Evolutionary conservation across 768 basidiomycete species (phyloP), one percentile per base, ranked within the genome.

Genomic region (Mycena vulgaris): DNA sequence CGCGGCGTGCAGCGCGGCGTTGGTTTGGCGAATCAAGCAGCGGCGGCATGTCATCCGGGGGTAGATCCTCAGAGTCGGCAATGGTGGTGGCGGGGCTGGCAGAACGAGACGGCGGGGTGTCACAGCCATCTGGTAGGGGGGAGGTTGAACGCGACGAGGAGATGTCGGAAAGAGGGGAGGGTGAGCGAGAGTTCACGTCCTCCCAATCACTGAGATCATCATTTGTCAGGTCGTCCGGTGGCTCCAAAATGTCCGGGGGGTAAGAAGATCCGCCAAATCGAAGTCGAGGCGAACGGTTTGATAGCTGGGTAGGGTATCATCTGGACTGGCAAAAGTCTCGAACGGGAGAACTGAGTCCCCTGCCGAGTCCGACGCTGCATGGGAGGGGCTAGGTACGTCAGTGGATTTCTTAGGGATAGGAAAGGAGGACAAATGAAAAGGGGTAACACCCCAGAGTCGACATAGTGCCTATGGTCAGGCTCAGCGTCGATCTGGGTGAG

Each of bases 171-270:
- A 45, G 11, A 0, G 61, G 61, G 0, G 37, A 31, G 0, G 62
- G 39, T 5, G 51, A 33, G 14, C 51, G 30, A 1, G 62, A 63
- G 1, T 53, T 28, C 6, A 63, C 7, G 3, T 63, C 62, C 51
- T 63, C 62, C 62, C 51, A 63, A 0, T 63, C 62, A 21, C 62
- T 63, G 2, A 16, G 27, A 6, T 63, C 62, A 10, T 63, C 37
- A 27, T 17, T 31, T 5, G 21, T 33, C 14, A 28, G 2, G 7
- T 21, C 7, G 33, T 35, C 33, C 7, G 6, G 33, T 6, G 7
- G 33, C 6, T 35, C 33, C 6, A 13, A 6, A 35, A 13, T 13
- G 13, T 35, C 33, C 33, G 6, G 33, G 33, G 33, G 33, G 33
- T 13, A 35, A 35, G 33, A 6, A 35, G 33, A 13, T 35, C 33